Base-by-base conservation (phyloP, 371 early-diverging fungal species). In the Mortierella sp. region DNA sequence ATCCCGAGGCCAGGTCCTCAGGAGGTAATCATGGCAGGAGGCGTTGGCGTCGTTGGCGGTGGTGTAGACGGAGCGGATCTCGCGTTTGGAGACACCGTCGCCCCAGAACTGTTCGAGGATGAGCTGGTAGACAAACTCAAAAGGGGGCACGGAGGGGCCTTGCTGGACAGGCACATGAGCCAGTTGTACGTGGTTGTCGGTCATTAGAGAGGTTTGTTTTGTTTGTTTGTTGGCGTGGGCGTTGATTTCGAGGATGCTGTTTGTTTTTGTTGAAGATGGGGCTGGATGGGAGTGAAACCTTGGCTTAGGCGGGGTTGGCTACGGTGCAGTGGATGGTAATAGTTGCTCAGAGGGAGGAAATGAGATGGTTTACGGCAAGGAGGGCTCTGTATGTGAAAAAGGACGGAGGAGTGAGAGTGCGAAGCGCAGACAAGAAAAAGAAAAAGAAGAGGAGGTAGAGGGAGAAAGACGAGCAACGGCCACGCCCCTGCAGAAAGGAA, bases 101-200 rank as follows among this genome's bases (percentile, higher is more conserved):
- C 86, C 86, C 86, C 86, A 86, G 71, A 86, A 86, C 46, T 86
- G 86, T 14, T 86, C 86, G n/a, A 86, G 80, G 41, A 86, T 86
- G 63, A 86, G 86, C 29, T 82, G 82, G 74, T 76, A 86, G 77
- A 86, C 86, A 56, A 76, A 79, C 29, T 86, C 82, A 24, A 80
- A 79, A 43, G 86, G 86, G 2, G 79, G 77, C 38, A 78, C 70
- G 8, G 55, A 49, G 32, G 46, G 60, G 12, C 60, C 60, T 60
- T 60, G 60, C 4, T 60, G 65, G n/a, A 56, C 60, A 60, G 60
- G 60, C 60, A 60, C 60, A 29, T 29, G 60, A 12, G 16, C 60
- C 60, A 6, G 16, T 32, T 60, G 60, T 60, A 32, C 32, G 12
- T 60, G 60, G 60, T 60, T 32, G 60, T 60, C 60, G 10, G 60